A percentile compares a stretch with the other conserved stretches of the same genome.
Conservation (phyloP, 208 protist species). For the Leptomonas pyrrhocoris region DNA sequence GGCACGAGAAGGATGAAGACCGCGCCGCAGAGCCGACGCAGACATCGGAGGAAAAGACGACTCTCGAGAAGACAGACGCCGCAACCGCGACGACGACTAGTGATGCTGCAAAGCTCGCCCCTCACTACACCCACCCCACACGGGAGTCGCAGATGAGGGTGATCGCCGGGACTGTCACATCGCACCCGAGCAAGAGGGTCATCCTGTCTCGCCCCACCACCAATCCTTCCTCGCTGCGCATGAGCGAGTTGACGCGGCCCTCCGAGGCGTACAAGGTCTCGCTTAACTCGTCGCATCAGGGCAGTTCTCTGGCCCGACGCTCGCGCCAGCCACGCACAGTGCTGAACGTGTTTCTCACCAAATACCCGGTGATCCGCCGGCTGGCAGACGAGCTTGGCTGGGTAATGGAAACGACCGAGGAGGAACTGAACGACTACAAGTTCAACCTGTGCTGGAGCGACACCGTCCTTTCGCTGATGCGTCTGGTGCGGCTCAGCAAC, state of each 20-base stretch:
- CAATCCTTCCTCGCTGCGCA: slow-evolving; percentile 23
- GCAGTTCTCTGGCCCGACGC: slow-evolving; percentile 34
- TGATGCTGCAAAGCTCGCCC: neutral
- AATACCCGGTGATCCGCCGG: slow-evolving; percentile 83
- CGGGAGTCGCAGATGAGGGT: slow-evolving; percentile 11
- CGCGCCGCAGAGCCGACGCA: neutral
- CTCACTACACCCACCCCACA: slow-evolving; percentile 3
- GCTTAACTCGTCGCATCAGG: slow-evolving; percentile 28
- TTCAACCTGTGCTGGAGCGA: slow-evolving; percentile 96
- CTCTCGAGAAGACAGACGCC: neutral
- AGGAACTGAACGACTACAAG: slow-evolving; percentile 82
- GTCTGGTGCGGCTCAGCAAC: slow-evolving; percentile 85
- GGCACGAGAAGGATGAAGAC: neutral
- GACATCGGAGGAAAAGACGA: neutral
- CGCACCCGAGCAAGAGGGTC: slow-evolving; percentile 24
- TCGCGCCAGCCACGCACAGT: slow-evolving; percentile 55
- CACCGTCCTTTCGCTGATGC: slow-evolving; percentile 86
- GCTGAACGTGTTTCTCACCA: slow-evolving; percentile 75
- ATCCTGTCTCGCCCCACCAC: slow-evolving; percentile 27
- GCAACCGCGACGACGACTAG: neutral
- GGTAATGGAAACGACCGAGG: slow-evolving; percentile 72
- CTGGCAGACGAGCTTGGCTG: slow-evolving; percentile 80
- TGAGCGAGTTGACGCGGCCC: slow-evolving; percentile 44
- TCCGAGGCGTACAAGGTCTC: slow-evolving; percentile 51
- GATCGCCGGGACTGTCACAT: neutral